Evolutionary conservation across 2,329 filamentous ascomycete genomes (phyloP), one percentile per base, ranked within the genome.

Genomic region (Neurospora sp.): DNA sequence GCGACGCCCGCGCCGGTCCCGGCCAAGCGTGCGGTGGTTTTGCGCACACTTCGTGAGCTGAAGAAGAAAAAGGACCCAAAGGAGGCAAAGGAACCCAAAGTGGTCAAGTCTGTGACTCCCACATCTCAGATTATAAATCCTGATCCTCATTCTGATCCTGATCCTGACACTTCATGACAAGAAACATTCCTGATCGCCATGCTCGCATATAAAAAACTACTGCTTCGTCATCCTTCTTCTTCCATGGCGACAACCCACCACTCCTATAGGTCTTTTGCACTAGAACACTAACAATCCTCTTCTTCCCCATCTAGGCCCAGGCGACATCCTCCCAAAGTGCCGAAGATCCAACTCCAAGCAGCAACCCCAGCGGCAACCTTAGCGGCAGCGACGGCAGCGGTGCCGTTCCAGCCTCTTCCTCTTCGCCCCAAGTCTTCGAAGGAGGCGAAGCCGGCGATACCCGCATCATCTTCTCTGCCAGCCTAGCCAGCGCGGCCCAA

Each of bases 391-490:
- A 57, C 52, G 52, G 52, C 52, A 57, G 52, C 23, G 52, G 52
- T 12, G 17, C 52, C 33, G 23, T 28, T 6, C 46, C 46, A 57
- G 23, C 11, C n/a, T 11, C 43, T 8, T 36, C 62, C 15, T 4
- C 62, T 36, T 38, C 52, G 19, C 52, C 33, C 11, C 8, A 10
- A 28, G 23, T 23, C 68, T 39, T 40, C 62, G 65, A 69, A 73
- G 52, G 73, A 72, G 57, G 69, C 23, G 46, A 71, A 19, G 69
- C 72, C 37, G 52, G 70, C 19, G 69, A 66, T 23, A 70, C 72
- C 28, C 66, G 68, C 37, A 88, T 96, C 76, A 86, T 97, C 39
- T 97, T 99, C 77, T 93, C 93, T 23, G 91, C 92, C 8, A 87
- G 89, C 8, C 85, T 96, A 15, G 88, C 90, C 33, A 92, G 91